These are phyloP conservation scores for Petrea volubilis DNA, from an alignment of 257 asterid genomes.

Conservation along the genomic window DNA sequence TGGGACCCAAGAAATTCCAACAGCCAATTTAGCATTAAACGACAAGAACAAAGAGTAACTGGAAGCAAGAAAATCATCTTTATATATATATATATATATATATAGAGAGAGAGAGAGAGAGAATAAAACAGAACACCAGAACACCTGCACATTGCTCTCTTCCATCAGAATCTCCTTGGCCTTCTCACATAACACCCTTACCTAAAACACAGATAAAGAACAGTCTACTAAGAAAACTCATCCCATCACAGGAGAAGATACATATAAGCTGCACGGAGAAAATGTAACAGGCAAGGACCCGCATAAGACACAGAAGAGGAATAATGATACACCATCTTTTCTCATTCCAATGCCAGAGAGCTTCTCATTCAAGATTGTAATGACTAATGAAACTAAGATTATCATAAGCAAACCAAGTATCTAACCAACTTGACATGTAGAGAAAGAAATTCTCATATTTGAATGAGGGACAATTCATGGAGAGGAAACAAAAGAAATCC, in stretches of 20 bases:
- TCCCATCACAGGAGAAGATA: not conserved
- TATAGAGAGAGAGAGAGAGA: not conserved
- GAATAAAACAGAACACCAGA: not conserved
- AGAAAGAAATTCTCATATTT: not conserved
- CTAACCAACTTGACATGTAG: not conserved
- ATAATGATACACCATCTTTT: not conserved
- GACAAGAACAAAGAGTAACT: not conserved
- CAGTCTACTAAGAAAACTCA: not conserved
- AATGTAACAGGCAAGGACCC: not conserved
- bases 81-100: no score
- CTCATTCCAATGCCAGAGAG: not conserved
- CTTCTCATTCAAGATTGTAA: not conserved
- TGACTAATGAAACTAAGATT: not conserved
- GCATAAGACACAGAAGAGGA: not conserved
- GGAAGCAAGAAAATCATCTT: constrained; percentile 15
- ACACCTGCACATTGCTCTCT: constrained; percentile 82
- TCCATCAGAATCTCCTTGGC: constrained; percentile 78
- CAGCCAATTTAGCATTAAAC: not conserved
- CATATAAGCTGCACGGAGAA: not conserved
- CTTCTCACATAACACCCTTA: constrained; percentile 66
- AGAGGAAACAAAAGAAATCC: not conserved
- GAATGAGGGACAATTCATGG: not conserved
- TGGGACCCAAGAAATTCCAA: no score
- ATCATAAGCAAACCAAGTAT: not conserved
- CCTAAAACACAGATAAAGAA: constrained; percentile 37